Conservation (phyloP, 1,284 basidiomycete species). For the Naganishia cerealis region DNA sequence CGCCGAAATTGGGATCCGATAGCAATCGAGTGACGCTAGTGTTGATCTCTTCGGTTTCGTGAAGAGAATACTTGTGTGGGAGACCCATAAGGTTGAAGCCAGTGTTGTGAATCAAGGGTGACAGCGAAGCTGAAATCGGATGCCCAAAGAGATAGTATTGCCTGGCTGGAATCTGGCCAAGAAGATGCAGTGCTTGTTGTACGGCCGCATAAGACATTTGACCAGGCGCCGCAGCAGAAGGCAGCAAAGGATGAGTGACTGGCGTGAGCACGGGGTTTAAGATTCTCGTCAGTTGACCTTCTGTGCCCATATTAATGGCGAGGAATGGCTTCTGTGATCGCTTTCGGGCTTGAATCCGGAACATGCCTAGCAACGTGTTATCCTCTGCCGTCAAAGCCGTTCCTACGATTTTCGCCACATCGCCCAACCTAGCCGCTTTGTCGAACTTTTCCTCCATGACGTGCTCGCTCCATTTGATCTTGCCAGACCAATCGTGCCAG, state of each 20-base stretch:
- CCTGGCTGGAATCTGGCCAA: slow-evolving; percentile 72
- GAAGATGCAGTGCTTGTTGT: slow-evolving; percentile 73
- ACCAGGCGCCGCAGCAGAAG: slow-evolving; percentile 82
- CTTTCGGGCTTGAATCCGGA: slow-evolving; percentile 58
- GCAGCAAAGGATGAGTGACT: slow-evolving; percentile 81
- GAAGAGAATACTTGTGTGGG: slow-evolving; percentile 74
- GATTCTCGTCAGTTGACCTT: slow-evolving; percentile 86
- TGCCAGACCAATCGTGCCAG: slow-evolving; percentile 89
- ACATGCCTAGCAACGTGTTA: slow-evolving; percentile 76
- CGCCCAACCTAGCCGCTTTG: slow-evolving; percentile 68
- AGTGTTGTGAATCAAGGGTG: slow-evolving; percentile 89
- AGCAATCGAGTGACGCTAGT: slow-evolving; percentile 68
- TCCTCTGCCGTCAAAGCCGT: slow-evolving; percentile 74
- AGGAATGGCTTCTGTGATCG: slow-evolving; percentile 69
- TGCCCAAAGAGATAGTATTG: slow-evolving; percentile 84
- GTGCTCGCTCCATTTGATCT: slow-evolving; percentile 75
- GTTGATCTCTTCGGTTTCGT: slow-evolving; percentile 71
- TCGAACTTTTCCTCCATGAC: slow-evolving; percentile 70
- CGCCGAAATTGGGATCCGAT: slow-evolving; percentile 75
- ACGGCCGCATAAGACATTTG: slow-evolving; percentile 87
- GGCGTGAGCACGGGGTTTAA: slow-evolving; percentile 84
- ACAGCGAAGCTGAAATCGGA: slow-evolving; percentile 86
- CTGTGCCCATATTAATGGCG: slow-evolving; percentile 88
- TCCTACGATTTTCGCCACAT: slow-evolving; percentile 89
- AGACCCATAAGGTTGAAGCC: slow-evolving; percentile 78